Conservation (phyloP, 176 grass and related monocot genomes). For the Luzula sylvatica region DNA sequence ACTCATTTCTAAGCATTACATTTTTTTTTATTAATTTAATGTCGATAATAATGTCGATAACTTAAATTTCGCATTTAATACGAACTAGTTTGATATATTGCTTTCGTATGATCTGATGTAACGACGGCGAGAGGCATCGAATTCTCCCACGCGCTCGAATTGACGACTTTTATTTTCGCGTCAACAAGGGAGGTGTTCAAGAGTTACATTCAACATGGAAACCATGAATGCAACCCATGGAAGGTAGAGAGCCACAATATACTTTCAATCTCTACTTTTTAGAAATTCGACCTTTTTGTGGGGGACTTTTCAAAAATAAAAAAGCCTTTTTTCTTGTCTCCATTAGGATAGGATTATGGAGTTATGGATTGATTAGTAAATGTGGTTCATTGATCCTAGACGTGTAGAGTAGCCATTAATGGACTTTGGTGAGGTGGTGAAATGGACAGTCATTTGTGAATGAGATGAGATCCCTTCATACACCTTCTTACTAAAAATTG, state of each 20-base stretch:
- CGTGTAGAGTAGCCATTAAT: neutral
- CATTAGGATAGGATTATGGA: too few relatives aligned
- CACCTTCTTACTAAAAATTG: neutral
- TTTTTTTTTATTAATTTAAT: too few relatives aligned
- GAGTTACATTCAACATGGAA: slow-evolving; percentile 16
- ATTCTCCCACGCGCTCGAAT: slow-evolving; percentile 10
- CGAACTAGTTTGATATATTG: too few relatives aligned
- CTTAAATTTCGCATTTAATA: too few relatives aligned
- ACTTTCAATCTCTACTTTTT: slow-evolving; percentile 9
- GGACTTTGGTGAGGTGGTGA: neutral
- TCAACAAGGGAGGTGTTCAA: neutral
- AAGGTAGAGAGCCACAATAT: slow-evolving; percentile 24
- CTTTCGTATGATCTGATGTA: too few relatives aligned
- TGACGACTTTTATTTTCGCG: neutral
- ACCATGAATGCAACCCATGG: slow-evolving; percentile 30
- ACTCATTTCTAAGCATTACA: too few relatives aligned
- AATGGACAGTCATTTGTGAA: neutral
- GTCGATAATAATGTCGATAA: too few relatives aligned
- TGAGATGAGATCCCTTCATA: neutral
- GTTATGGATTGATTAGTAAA: slow-evolving; percentile 2
- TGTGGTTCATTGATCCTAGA: slow-evolving; percentile 16
- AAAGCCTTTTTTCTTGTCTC: slow-evolving; percentile 11
- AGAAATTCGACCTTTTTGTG: slow-evolving; percentile 11
- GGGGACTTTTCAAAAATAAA: slow-evolving; percentile 4
- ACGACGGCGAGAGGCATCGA: neutral